Evolutionary conservation across 805 yeast species (phyloP), one percentile per base, ranked within the genome.

Genomic region (Yamadazyma tumulicola): DNA sequence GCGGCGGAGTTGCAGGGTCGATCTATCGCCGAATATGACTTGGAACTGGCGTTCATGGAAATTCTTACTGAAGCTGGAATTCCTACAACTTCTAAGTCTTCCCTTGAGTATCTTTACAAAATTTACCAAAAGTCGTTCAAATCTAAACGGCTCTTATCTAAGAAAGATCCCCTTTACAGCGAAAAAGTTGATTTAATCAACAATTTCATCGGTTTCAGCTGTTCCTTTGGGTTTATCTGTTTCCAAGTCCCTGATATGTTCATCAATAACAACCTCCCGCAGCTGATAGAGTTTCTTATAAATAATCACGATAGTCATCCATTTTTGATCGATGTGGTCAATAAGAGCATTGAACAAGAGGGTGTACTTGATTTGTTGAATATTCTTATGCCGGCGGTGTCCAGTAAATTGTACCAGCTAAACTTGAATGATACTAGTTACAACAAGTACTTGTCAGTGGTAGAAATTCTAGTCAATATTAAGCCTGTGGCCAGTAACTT

Each of bases 231-330:
- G 0, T 61, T 80, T 19, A 79, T 84, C 15, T 57, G 80, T 15
- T 79, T 84, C 50, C 86, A 80, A 54, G 73, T 79, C 3, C 81
- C 84, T 7, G 89, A 81, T 36, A 74, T 75, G 74, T 72, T 74
- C 37, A 38, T 64, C 25, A 63, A 69, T 42, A 59, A 61, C 40
- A 64, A 69, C 30, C 42, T 71, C 13, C 53, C 56, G 10, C 37
- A 34, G 7, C 42, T 60, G 1, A 43, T 63, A 5, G 49, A 50
- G 11, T 39, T 44, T 4, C 55, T 66, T 36, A 43, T 63, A n/a
- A 31, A 31, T 7, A 21, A 37, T 12, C 46, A 40, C 21, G 21
- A 32, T n/a, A 40, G 47, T 34, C 32, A 48, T n/a, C 47, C 55
- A 3, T 80, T 79, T 41, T 53, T 87, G 35, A 55, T 68, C 3